phyloP scores from a whole-genome alignment of 257 asterid genomes.

The Prunella vulgaris region DNA sequence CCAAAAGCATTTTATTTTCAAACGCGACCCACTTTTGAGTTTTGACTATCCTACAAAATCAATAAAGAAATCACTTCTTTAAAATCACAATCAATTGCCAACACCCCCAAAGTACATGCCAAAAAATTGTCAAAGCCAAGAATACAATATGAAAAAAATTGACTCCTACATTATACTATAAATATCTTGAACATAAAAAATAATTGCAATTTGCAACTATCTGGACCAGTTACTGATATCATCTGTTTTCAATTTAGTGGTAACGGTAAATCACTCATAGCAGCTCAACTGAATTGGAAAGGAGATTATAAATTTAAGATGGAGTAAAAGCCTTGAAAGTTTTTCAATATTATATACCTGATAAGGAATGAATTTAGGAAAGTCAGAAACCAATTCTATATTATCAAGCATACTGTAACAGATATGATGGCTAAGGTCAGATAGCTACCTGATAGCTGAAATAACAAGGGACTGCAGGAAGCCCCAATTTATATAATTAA shows the following conservation, averaged over 20 bases:
- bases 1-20: background rate
- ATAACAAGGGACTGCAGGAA: too few species aligned
- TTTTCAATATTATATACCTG: background rate
- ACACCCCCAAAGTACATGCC: background rate
- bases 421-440: background rate
- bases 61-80: background rate
- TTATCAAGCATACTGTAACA: background rate
- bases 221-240: background rate
- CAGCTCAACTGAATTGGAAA: background rate
- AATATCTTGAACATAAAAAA: background rate
- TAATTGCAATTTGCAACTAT: background rate
- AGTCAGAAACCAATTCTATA: background rate
- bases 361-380: background rate
- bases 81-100: background rate
- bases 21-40: background rate
- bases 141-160: background rate
- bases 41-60: background rate
- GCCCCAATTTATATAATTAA: too few species aligned
- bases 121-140: background rate
- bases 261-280: background rate
- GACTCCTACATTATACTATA: background rate
- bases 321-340: background rate
- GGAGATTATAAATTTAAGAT: background rate
- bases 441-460: background rate
- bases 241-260: background rate